A percentile compares a stretch with the other conserved stretches of the same genome.
Conservation (phyloP, 2,329 filamentous ascomycete genomes). For the Ilyonectria mors-panacis region DNA sequence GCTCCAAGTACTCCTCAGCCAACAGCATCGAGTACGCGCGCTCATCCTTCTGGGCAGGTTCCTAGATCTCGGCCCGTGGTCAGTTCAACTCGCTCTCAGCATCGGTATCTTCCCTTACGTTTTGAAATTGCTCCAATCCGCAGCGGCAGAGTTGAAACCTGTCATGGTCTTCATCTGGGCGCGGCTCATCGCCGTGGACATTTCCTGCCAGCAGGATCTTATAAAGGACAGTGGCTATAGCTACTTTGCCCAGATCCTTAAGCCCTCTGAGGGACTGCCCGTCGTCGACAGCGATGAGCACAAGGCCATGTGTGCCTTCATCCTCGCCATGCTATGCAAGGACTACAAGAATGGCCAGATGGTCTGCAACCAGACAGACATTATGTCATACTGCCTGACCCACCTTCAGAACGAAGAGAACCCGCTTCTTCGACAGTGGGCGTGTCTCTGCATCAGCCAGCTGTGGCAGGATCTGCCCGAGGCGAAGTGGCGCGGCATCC, state of each 20-base stretch:
- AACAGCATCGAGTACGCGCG: constrained; percentile 92
- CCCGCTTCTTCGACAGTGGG: constrained; percentile 92
- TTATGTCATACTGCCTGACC: constrained; percentile 88
- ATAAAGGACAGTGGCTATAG: constrained; percentile 98
- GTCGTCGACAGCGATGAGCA: constrained; percentile 93
- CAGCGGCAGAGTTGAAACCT: constrained; percentile 93
- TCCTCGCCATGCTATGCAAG: constrained; percentile 97
- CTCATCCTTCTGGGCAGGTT: constrained; percentile 94
- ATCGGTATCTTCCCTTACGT: constrained; percentile 99
- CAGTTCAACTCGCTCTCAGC: constrained; percentile 96
- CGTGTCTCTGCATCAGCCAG: constrained; percentile 94
- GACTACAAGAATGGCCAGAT: constrained; percentile 92
- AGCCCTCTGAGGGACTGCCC: constrained; percentile 85
- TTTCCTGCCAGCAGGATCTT: constrained; percentile 92
- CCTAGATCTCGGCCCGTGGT: constrained; percentile 96
- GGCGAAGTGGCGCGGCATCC: constrained; percentile 96
- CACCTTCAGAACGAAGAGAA: constrained; percentile 91
- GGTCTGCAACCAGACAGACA: constrained; percentile 90
- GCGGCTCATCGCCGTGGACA: constrained; percentile 92
- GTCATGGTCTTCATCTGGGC: constrained; percentile 99
- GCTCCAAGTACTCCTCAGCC: constrained; percentile 93
- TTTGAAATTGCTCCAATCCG: constrained; percentile 95
- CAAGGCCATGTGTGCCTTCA: constrained; percentile 99
- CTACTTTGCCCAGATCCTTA: constrained; percentile 95
- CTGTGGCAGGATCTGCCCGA: constrained; percentile 93